Conservation (phyloP, 2,329 filamentous ascomycete genomes). For the Microcyclospora pomicola region DNA sequence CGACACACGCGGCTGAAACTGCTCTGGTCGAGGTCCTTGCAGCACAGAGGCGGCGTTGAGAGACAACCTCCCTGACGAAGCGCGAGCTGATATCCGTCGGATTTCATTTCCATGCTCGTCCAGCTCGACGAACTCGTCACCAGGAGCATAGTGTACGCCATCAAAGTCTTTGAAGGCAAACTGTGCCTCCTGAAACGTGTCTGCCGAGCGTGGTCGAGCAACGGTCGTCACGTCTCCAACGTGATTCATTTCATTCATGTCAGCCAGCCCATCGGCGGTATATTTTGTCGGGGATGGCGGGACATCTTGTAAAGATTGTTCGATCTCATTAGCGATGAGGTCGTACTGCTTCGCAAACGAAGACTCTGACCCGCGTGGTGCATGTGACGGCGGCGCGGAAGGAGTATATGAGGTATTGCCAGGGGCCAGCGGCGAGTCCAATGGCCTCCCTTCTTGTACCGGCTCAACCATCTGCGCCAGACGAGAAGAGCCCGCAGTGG, state of each 20-base stretch:
- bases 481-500: constrained; percentile 28
- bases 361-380: constrained; percentile 9
- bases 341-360: constrained; percentile 19
- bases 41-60: constrained; percentile 16
- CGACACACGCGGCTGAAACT: constrained; percentile 27
- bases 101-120: constrained; percentile 22
- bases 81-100: constrained; percentile 18
- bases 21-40: constrained; percentile 24
- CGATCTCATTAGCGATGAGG: constrained; percentile 18
- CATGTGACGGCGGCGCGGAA: constrained; percentile 12
- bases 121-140: constrained; percentile 25
- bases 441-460: constrained; percentile 21
- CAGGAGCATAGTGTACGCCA: constrained; percentile 58
- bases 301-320: constrained; percentile 14
- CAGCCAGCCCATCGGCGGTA: neutral
- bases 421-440: constrained; percentile 22
- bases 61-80: constrained; percentile 15
- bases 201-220: constrained; percentile 36
- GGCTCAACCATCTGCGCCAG: constrained; percentile 30
- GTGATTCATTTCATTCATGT: neutral
- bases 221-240: neutral
- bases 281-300: constrained; percentile 13
- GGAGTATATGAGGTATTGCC: constrained; percentile 9
- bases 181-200: constrained; percentile 52
- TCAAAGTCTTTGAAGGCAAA: constrained; percentile 68